Conservation (phyloP, 2,329 filamentous ascomycete species). For the Colletotrichum liaoningense region DNA sequence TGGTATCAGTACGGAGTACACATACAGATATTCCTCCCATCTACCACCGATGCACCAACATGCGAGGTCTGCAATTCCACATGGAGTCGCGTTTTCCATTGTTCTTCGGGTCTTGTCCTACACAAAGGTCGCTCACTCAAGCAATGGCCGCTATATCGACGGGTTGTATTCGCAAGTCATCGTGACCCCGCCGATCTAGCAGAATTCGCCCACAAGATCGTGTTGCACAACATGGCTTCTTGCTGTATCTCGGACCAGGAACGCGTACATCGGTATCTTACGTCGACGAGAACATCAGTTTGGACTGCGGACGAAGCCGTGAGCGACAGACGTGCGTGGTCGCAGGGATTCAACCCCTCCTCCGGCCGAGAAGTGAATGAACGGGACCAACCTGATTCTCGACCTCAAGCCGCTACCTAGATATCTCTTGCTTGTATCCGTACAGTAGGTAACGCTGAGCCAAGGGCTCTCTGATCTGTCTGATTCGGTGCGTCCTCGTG, state of each 20-base stretch:
- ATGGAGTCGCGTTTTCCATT: not conserved
- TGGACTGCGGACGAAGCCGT: not conserved
- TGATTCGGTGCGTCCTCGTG: not conserved
- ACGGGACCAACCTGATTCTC: not conserved
- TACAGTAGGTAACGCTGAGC: not conserved
- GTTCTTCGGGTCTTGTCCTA: not conserved
- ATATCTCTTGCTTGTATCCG: not conserved
- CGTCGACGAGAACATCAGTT: not conserved
- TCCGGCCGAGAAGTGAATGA: slow-evolving; percentile 23
- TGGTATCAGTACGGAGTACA: not conserved
- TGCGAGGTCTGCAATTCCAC: not conserved
- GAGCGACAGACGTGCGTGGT: not conserved
- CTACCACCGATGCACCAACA: not conserved
- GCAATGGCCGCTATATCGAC: not conserved
- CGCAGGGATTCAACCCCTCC: slow-evolving; percentile 22
- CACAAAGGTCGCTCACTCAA: not conserved
- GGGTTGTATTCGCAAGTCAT: not conserved
- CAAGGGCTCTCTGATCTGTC: not conserved
- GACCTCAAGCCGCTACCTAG: not conserved
- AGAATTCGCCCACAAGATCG: not conserved
- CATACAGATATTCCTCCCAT: not conserved
- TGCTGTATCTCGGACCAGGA: not conserved
- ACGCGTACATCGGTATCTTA: not conserved
- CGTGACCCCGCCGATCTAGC: not conserved
- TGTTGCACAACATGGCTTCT: not conserved